These are phyloP conservation scores for Oryza nivara DNA, from an alignment of 176 grass and related monocot genomes.

Conservation along the genomic window DNA sequence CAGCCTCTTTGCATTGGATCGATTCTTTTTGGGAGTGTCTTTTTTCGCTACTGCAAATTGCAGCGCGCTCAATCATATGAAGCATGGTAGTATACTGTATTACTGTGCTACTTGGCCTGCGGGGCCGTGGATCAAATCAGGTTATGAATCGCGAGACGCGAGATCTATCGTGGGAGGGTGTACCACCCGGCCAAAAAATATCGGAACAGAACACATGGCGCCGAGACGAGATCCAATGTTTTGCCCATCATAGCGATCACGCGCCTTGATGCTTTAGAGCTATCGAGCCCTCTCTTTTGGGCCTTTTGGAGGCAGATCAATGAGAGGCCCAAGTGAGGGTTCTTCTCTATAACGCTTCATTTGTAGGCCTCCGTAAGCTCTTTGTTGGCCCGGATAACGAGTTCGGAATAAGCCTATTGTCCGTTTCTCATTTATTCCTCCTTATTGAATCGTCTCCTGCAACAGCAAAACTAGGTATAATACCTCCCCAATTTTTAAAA, in stretches of 20 bases:
- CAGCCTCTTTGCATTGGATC: not conserved
- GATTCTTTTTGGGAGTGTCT: not conserved
- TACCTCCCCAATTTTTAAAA: too few species aligned
- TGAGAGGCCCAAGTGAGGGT: too few species aligned
- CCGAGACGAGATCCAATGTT: not conserved
- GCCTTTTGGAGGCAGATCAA: too few species aligned
- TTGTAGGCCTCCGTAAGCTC: too few species aligned
- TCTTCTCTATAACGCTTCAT: too few species aligned
- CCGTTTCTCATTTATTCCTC: too few species aligned
- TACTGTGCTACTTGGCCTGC: not conserved
- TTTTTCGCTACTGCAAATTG: too few species aligned
- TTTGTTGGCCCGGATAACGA: too few species aligned
- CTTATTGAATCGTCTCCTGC: too few species aligned
- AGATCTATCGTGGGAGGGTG: not conserved
- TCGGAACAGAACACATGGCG: not conserved
- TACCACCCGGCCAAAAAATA: not conserved
- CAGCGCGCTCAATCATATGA: not conserved
- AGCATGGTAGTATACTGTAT: not conserved
- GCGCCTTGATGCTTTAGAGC: not conserved
- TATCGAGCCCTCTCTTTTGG: not conserved
- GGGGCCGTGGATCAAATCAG: not conserved
- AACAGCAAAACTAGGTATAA: too few species aligned
- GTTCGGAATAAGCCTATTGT: too few species aligned
- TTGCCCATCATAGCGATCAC: not conserved
- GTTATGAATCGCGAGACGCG: not conserved